Percentiles rank a stretch among this genome's conserved stretches.
Conservation (phyloP, 768 basidiomycete species). For the Phylloporus sp. region DNA sequence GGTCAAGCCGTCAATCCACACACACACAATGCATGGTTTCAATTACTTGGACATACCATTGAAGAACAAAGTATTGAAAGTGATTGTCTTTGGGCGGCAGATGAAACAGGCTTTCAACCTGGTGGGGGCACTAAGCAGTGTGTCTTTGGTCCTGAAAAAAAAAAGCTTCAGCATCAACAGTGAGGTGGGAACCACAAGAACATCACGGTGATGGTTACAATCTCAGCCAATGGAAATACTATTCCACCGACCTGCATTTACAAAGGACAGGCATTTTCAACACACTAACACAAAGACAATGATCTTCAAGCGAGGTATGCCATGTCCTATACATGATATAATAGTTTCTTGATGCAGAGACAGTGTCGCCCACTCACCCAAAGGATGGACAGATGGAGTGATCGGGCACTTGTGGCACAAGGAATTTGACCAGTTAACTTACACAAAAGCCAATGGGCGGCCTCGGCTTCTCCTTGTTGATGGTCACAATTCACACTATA, state of each 20-base stretch:
- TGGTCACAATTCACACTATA: constrained; percentile 45
- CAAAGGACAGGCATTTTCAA: constrained; percentile 22
- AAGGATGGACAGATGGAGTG: constrained; percentile 30
- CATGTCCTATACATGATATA: constrained; percentile 15
- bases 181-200: constrained; percentile 18
- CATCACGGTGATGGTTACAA: constrained; percentile 34
- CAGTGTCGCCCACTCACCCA: constrained; percentile 13
- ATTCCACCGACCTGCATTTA: constrained; percentile 35
- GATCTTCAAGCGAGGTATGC: constrained; percentile 9
- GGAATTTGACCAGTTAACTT: constrained; percentile 32
- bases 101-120: constrained; percentile 18
- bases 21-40: too few species aligned
- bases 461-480: constrained; percentile 39
- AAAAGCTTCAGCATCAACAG: constrained; percentile 18
- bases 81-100: constrained; percentile 16
- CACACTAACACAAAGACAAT: constrained; percentile 21
- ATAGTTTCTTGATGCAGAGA: too few species aligned
- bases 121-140: background rate
- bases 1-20: too few species aligned
- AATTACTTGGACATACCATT: too few species aligned
- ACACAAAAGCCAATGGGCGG: constrained; percentile 30
- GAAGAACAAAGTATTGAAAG: too few species aligned
- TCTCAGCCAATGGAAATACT: constrained; percentile 39
- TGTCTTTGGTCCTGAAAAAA: constrained; percentile 5
- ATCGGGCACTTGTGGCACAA: constrained; percentile 26